Evolutionary conservation across 2,329 filamentous ascomycete genomes (phyloP).

Genomic region (Xylariaceae sp.): DNA sequence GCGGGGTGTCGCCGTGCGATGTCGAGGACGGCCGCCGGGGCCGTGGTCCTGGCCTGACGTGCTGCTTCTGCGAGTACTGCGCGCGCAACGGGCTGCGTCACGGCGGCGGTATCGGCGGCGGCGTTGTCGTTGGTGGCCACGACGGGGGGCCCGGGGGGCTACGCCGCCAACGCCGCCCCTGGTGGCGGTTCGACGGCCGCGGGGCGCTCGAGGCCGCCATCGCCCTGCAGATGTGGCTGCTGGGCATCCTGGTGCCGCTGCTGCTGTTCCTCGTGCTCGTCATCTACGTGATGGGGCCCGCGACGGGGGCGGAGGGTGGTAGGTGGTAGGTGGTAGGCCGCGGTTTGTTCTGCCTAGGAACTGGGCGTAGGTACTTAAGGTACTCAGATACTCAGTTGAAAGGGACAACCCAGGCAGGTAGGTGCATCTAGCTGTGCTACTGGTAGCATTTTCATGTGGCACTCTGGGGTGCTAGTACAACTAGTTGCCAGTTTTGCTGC

Average conservation of each 20-base stretch:
- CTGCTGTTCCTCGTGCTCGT: conserved; percentile 10
- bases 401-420: not conserved
- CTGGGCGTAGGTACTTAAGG: too few species aligned
- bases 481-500: too few species aligned
- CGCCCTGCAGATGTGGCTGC: conserved; percentile 12
- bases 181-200: conserved; percentile 8
- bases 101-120: not conserved
- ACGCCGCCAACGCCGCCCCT: too few species aligned
- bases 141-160: too few species aligned
- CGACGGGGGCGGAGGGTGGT: too few species aligned
- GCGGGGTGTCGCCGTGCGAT: not conserved
- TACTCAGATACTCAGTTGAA: not conserved
- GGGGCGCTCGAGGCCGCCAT: conserved; percentile 11
- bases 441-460: not conserved
- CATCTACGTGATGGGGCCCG: conserved; percentile 6
- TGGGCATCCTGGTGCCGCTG: conserved; percentile 10
- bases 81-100: conserved; percentile 10
- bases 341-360: too few species aligned
- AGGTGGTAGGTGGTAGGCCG: too few species aligned
- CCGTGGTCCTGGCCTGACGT: too few species aligned
- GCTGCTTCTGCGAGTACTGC: conserved; percentile 14
- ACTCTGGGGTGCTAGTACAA: too few species aligned
- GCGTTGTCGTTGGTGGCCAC: not conserved
- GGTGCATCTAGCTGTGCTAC: not conserved
- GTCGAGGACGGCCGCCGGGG: not conserved